These are phyloP conservation scores for Glaciozyma antarctica DNA, from an alignment of 768 basidiomycete genomes.

Conservation along the genomic window DNA sequence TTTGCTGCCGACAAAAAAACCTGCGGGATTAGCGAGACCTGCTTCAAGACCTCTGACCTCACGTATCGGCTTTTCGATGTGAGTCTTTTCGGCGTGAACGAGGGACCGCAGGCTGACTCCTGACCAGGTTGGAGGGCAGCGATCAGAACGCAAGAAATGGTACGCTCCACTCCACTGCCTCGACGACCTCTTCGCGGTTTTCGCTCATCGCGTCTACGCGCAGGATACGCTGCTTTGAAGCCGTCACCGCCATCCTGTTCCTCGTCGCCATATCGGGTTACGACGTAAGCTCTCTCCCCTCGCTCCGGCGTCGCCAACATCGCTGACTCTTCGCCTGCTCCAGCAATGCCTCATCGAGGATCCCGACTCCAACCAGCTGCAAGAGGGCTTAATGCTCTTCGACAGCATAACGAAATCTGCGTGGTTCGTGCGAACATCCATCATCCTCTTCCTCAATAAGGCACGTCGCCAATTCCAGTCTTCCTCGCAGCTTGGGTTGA, in stretches of 20 bases:
- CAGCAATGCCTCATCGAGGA: conserved; percentile 42
- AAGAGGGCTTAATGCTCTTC: conserved; percentile 63
- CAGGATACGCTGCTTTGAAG: conserved; percentile 64
- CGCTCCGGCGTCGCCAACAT: conserved; percentile 28
- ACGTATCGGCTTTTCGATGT: conserved; percentile 39
- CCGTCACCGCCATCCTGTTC: conserved; percentile 81
- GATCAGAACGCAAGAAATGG: conserved; percentile 69
- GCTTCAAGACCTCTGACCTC: conserved; percentile 43
- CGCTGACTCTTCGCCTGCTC: neutral
- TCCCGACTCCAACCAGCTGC: conserved; percentile 70
- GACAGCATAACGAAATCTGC: conserved; percentile 68
- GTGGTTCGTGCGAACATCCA: conserved; percentile 54
- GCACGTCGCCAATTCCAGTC: neutral
- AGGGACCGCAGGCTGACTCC: conserved; percentile 49
- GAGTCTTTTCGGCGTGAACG: neutral
- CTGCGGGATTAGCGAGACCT: conserved; percentile 82
- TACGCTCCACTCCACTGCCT: neutral
- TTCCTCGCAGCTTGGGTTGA: neutral
- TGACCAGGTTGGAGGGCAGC: conserved; percentile 68
- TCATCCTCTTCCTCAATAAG: conserved; percentile 49
- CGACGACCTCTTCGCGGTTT: too few species aligned
- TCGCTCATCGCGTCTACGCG: neutral
- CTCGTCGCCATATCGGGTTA: conserved; percentile 87
- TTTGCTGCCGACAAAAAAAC: conserved; percentile 80
- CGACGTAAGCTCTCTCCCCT: conserved; percentile 40